Evolutionary conservation across 352 stramenopile genomes (phyloP).

Genomic region (Phytophthora macrochlamydospora): DNA sequence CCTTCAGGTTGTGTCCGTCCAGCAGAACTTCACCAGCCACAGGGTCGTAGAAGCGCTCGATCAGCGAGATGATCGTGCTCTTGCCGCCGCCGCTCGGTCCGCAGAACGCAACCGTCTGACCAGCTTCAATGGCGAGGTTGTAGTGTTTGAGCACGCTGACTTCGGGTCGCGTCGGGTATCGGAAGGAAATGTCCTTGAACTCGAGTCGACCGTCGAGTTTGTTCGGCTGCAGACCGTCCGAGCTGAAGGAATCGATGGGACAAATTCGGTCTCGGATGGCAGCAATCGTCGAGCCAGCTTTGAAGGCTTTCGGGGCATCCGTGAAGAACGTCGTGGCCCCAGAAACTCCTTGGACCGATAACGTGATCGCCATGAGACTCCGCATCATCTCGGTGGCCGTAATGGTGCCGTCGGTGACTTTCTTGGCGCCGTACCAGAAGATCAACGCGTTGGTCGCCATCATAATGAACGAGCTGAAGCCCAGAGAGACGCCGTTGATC

Average conservation of each 20-base stretch:
- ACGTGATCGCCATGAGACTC: conserved; percentile 48
- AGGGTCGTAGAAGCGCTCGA: conserved; percentile 2
- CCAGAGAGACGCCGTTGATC: conserved; percentile 48
- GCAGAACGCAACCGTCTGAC: not conserved
- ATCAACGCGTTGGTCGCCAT: conserved; percentile 49
- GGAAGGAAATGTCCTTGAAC: not conserved
- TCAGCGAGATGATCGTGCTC: conserved; percentile 1
- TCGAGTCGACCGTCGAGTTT: not conserved
- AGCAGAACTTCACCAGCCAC: not conserved
- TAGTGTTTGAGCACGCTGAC: conserved; percentile 1
- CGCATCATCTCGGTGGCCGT: conserved; percentile 44
- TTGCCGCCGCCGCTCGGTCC: not conserved
- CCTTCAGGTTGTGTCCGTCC: not conserved
- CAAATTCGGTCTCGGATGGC: conserved; percentile 29
- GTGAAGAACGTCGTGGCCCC: conserved; percentile 21
- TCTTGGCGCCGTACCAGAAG: conserved; percentile 61
- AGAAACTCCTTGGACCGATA: conserved; percentile 30
- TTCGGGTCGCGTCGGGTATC: not conserved
- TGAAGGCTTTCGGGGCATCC: conserved; percentile 69
- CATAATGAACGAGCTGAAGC: conserved; percentile 62
- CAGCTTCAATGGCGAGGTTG: conserved; percentile 1
- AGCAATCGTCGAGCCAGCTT: conserved; percentile 39
- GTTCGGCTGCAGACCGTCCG: not conserved
- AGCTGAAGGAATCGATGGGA: conserved; percentile 39
- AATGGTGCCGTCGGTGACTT: conserved; percentile 41